Evolutionary conservation across 768 basidiomycete species (phyloP).

Genomic region (Lyophyllum atratum): DNA sequence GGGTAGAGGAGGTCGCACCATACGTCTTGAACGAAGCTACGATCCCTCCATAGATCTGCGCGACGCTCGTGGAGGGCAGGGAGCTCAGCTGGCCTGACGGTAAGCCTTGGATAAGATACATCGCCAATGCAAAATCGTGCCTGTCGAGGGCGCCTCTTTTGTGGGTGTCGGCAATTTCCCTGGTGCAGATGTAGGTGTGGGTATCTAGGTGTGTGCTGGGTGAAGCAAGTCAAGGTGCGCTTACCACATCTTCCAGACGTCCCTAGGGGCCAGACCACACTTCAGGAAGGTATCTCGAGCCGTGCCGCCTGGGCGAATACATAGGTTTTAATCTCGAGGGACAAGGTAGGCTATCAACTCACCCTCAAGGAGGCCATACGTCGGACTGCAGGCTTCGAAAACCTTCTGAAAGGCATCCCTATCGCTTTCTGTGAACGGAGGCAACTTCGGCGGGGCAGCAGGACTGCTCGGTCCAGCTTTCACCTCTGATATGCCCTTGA

Average conservation of each 20-base stretch:
- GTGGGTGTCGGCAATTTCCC: conserved; percentile 64
- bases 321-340: not conserved
- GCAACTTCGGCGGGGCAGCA: conserved; percentile 24
- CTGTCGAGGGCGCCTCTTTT: conserved; percentile 61
- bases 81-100: conserved; percentile 32
- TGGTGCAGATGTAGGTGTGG: conserved; percentile 20
- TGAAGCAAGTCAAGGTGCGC: conserved; percentile 6
- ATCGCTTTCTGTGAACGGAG: conserved; percentile 52
- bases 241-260: conserved; percentile 64
- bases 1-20: no score
- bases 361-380: conserved; percentile 58
- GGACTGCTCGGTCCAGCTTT: conserved; percentile 17
- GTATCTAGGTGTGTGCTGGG: not conserved
- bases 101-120: conserved; percentile 59
- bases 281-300: conserved; percentile 66
- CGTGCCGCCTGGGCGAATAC: conserved; percentile 45
- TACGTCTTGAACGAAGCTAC: not conserved
- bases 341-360: conserved; percentile 8
- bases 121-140: conserved; percentile 69
- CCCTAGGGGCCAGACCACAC: conserved; percentile 57
- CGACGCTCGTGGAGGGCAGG: conserved; percentile 33
- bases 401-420: conserved; percentile 54
- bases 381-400: conserved; percentile 52
- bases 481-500: conserved; percentile 28
- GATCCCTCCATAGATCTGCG: conserved; percentile 31